Base-by-base conservation (phyloP, 2,329 filamentous ascomycete genomes). In the Metarhizium guizhouense region DNA sequence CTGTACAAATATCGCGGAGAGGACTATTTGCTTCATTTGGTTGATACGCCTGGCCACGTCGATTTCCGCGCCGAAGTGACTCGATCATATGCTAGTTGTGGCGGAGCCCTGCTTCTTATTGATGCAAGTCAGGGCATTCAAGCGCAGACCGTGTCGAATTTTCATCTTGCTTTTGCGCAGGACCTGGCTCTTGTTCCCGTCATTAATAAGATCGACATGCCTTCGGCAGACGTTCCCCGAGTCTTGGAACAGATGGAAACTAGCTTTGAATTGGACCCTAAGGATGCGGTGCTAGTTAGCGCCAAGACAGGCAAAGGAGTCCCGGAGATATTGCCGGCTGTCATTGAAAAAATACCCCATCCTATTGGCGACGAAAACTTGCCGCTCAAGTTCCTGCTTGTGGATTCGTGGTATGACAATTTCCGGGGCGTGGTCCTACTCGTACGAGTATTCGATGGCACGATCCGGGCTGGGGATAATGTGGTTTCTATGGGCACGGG, bases 341-440 rank as follows among this genome's bases (percentile, higher is more conserved):
- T 97, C 10, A 85, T 99, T 43, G 87, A 95, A 62, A 79, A 86
- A 57, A 87, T 99, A 4, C 93, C 94, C 20, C 82, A 84, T 45
- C 94, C 94, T 0, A 72, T 81, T 0, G 94, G 94, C 4, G 85
- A 94, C 63, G 73, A 79, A 54, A 78, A 72, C 16, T 88, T 85
- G 63, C 90, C 91, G 1, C 72, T 96, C 56, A 85, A 89, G 57
- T 81, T 97, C 72, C 76, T 99, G 51, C 83, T 99, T 14, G 91
- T 99, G 32, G 94, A 99, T 72, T 96, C 92, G 25, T 99, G 94
- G 94, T 99, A 99, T 69, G 92, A 96, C 67, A 92, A 87, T 58
- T 99, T 96, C 71, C 88, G 91, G 61, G 94, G 94, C 13, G 94
- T 99, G 40, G 87, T 97, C 54, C 79, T 96, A 53, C 79, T 99